Base-by-base conservation (phyloP, 75 land plant genomes). In the Pinus albicaulis region DNA sequence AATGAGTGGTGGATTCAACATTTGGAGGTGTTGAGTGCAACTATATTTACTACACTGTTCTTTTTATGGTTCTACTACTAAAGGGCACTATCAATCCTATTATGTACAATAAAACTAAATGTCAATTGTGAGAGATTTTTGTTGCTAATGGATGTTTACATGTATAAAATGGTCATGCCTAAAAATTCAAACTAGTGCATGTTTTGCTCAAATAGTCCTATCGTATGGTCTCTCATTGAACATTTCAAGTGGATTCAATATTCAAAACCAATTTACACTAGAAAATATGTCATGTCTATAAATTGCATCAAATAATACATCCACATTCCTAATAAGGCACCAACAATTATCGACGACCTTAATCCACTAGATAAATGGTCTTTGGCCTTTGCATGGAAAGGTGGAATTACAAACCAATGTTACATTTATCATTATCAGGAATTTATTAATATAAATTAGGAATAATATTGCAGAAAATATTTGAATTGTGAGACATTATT, bases 301-400 rank as follows among this genome's bases (percentile, higher is more conserved):
- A 85, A 86, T 48, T 34, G 85, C 14, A 76, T 86, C 17, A 86
- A 86, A 63, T 85, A 86, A 59, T 86, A 83, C 65, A 76, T 86
- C 82, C 26, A 76, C 31, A 72, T 82, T 38, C 73, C 72, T 71
- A 59, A 60, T 56, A 85, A 86, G 62, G 85, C 87, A 71, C 74
- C 85, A 8, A 76, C 64, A n/a, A 36, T 79, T 13, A 77, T 83
- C 24, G 69, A 79, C 34, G 58, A 62, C 68, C 76, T 55, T 23
- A 53, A 79, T 26, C 85, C 87, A 52, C 74, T 78, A 15, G 38
- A 60, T 7, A 60, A 85, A n/a, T n/a, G n/a, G n/a, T n/a, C n/a
- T n/a, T 28, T 86, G 87, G 87, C 87, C 87, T 22, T 71, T 41
- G 44, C 59, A 52, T 36, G 87, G 87, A 20, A 86, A 86, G 62